These are phyloP conservation scores for Chaetomiaceae sp. DNA, from an alignment of 2,329 filamentous ascomycete species.

Conservation along the genomic window DNA sequence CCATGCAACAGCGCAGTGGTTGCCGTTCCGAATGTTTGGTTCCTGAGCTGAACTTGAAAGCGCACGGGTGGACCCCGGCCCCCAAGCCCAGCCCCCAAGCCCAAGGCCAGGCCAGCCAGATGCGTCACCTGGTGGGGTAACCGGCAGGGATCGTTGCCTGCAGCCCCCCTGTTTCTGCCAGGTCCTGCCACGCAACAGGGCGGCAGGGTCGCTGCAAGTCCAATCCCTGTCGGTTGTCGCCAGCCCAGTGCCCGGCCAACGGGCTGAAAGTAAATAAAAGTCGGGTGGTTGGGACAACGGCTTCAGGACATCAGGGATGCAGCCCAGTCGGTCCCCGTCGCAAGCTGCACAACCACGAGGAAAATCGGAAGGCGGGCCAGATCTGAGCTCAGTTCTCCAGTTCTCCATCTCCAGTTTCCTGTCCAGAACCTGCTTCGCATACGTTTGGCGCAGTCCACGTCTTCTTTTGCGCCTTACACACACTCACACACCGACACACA, in stretches of 20 bases:
- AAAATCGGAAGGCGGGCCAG: constrained; percentile 15
- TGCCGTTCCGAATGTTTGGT: neutral
- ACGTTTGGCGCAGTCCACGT: too few relatives aligned
- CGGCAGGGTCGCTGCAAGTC: too few relatives aligned
- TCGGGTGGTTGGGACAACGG: constrained; percentile 28
- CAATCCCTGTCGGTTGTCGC: constrained; percentile 4
- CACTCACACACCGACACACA: too few relatives aligned
- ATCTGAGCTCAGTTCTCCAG: neutral
- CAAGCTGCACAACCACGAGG: neutral
- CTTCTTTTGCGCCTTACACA: too few relatives aligned
- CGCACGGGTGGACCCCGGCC: too few relatives aligned
- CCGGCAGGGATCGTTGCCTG: neutral
- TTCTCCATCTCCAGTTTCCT: neutral
- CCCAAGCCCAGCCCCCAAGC: too few relatives aligned
- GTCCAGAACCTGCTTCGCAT: too few relatives aligned
- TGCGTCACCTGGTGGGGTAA: constrained; percentile 12
- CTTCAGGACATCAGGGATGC: constrained; percentile 16
- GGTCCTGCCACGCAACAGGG: neutral
- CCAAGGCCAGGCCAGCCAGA: too few relatives aligned
- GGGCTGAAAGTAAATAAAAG: constrained; percentile 27
- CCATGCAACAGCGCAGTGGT: neutral
- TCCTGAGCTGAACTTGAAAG: neutral
- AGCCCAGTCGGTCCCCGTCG: constrained; percentile 11
- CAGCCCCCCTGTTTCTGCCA: constrained; percentile 5
- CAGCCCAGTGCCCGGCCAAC: constrained; percentile 27